These are phyloP conservation scores for Aspergillus viridinutans DNA, from an alignment of 2,329 filamentous ascomycete genomes.

Conservation along the genomic window DNA sequence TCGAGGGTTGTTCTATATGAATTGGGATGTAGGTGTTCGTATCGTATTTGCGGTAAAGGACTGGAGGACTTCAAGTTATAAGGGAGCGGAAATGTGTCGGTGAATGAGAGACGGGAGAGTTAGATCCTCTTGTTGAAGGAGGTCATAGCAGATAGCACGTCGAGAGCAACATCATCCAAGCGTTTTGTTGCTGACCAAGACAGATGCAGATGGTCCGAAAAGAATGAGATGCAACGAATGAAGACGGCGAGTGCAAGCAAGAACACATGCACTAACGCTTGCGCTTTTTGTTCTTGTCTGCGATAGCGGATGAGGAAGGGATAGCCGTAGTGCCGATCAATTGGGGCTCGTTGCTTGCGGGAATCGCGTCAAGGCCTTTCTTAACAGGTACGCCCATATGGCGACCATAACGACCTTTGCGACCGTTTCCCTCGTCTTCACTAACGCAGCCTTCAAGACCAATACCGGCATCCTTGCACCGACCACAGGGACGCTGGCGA, in stretches of 20 bases:
- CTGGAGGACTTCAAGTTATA: conserved; percentile 1
- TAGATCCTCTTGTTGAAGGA: conserved; percentile 1
- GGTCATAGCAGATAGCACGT: background rate
- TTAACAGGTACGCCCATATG: conserved; percentile 66
- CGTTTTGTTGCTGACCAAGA: background rate
- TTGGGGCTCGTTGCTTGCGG: conserved; percentile 55
- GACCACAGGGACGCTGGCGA: conserved; percentile 87
- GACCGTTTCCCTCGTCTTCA: conserved; percentile 95
- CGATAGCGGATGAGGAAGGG: conserved; percentile 27
- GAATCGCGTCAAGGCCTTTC: conserved; percentile 43
- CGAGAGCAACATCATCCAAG: background rate
- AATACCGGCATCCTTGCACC: conserved; percentile 94
- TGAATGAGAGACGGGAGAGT: conserved; percentile 3
- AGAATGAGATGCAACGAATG: background rate
- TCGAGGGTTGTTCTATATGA: background rate
- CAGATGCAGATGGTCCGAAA: background rate
- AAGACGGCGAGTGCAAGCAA: background rate
- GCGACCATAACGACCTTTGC: conserved; percentile 83
- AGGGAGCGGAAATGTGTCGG: conserved; percentile 4
- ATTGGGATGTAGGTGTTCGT: background rate
- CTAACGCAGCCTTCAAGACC: conserved; percentile 91
- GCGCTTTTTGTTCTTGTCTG: conserved; percentile 65
- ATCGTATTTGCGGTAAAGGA: conserved; percentile 4
- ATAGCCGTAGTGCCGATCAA: conserved; percentile 30
- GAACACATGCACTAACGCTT: conserved; percentile 49